Conservation (phyloP, 2,329 filamentous ascomycete genomes). For the Trichoderma koningii region DNA sequence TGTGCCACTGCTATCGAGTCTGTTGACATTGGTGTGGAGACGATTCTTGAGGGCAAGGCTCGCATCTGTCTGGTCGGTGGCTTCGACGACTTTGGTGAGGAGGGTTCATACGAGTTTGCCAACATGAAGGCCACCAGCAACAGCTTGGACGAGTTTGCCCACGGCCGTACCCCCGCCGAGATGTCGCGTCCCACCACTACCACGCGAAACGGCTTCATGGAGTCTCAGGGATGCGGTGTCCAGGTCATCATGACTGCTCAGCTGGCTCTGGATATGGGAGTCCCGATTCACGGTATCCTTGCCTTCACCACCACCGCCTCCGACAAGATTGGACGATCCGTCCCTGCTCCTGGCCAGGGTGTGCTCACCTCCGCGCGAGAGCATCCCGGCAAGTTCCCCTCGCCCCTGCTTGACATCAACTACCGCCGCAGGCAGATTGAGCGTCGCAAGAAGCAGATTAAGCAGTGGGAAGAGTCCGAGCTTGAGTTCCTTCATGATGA, state of each 20-base stretch:
- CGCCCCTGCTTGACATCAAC: constrained; percentile 93
- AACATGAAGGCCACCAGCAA: constrained; percentile 99
- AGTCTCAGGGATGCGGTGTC: constrained; percentile 97
- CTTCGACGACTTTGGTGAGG: constrained; percentile 98
- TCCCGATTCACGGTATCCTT: constrained; percentile 93
- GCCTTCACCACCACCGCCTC: constrained; percentile 94
- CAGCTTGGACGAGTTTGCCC: constrained; percentile 91
- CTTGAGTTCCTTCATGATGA: constrained; percentile 91
- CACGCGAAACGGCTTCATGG: constrained; percentile 97
- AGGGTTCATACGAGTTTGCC: constrained; percentile 98
- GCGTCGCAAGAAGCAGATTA: constrained; percentile 89
- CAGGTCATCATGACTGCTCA: constrained; percentile 98
- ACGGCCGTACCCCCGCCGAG: constrained; percentile 91
- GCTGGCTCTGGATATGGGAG: constrained; percentile 96
- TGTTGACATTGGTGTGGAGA: constrained; percentile 96
- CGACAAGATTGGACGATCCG: constrained; percentile 98
- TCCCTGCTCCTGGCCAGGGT: constrained; percentile 94
- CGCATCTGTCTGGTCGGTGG: constrained; percentile 96
- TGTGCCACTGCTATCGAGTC: constrained; percentile 98
- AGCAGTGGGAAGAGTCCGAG: constrained; percentile 94
- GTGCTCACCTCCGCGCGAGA: constrained; percentile 94
- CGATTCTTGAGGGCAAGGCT: constrained; percentile 97
- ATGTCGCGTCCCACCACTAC: constrained; percentile 98
- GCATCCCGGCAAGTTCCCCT: constrained; percentile 87
- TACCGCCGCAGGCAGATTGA: constrained; percentile 96